Base-by-base conservation (phyloP, 331 rosid species). In the Quercus phellos region DNA sequence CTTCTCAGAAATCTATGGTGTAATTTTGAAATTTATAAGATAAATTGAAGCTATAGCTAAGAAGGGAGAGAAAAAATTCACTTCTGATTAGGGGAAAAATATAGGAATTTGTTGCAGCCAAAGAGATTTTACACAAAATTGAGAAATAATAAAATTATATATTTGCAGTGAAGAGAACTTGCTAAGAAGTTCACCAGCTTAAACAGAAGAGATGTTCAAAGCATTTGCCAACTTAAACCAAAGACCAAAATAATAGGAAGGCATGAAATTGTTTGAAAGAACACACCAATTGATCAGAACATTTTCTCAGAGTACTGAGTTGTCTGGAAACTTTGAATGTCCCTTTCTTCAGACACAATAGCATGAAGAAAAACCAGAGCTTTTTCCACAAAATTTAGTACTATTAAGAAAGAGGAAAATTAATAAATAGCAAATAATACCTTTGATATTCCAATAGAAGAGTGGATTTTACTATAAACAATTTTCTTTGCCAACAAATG, bases 401-500 rank as follows among this genome's bases (percentile, higher is more conserved):
- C 16, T 4, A 16, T 8, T 6, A 5, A 71, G 75, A 16, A 35
- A 32, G 27, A 18, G 13, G 21, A 26, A 50, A 50, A 12, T 7
- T 16, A 27, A 3, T 24, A 26, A 54, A 72, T n/a, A n/a, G 32
- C 19, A 61, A 74, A 78, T 27, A 43, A 51, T 53, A 88, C 91
- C 89, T 81, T 88, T 42, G 87, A 76, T 38, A 85, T 81, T 76
- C 89, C 91, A 27, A 88, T 81, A 71, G 96, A 87, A 38, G 95
- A 88, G 78, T 86, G 96, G 80, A 94, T 89, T 89, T 90, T 92
- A 64, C 80, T 84, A 83, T 94, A 92, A 72, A 94, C 88, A 60
- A 94, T 70, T 75, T 81, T 94, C 82, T 83, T 92, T 38, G 97
- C 99, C 84, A 94, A 74, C 79, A 82, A 26, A 89, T 94, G 99